Conservation (phyloP, 2,329 filamentous ascomycete genomes). For the Beauveria caledonica region DNA sequence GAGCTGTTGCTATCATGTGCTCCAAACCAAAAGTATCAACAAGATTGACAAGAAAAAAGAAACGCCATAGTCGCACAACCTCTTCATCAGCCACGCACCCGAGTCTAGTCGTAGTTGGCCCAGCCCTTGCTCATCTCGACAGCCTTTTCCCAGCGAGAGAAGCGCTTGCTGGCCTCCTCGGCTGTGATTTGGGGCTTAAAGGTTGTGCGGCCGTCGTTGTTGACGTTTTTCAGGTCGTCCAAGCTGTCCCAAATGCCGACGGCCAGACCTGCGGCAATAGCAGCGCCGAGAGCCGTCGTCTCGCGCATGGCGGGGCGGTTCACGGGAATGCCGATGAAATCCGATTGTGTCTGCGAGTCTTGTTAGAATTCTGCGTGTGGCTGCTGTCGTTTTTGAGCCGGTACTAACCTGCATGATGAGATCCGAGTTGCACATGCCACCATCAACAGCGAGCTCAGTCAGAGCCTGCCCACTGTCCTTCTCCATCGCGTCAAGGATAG, state of each 20-base stretch:
- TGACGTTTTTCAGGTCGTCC: conserved; percentile 63
- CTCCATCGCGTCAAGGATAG: conserved; percentile 73
- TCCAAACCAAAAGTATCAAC: background rate
- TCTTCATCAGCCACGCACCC: background rate
- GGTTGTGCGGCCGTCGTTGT: conserved; percentile 57
- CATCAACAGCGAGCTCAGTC: conserved; percentile 69
- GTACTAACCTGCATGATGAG: conserved; percentile 61
- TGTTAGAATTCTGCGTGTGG: conserved; percentile 17
- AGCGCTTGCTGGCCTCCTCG: conserved; percentile 53
- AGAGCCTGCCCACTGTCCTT: conserved; percentile 69
- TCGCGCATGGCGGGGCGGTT: conserved; percentile 75
- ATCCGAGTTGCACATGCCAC: conserved; percentile 74
- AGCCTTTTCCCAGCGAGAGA: conserved; percentile 65
- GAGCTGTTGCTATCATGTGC: background rate
- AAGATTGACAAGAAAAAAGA: background rate
- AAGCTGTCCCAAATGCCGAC: conserved; percentile 67
- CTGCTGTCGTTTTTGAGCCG: background rate
- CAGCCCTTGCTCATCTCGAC: conserved; percentile 74
- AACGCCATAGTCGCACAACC: conserved; percentile 7
- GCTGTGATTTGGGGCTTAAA: conserved; percentile 60
- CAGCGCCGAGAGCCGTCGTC: conserved; percentile 72
- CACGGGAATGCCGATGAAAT: conserved; percentile 72
- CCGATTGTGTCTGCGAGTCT: conserved; percentile 69
- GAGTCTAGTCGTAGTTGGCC: conserved; percentile 29
- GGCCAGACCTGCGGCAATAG: conserved; percentile 75